A percentile compares a stretch with the other conserved stretches of the same genome.
phyloP scores from a whole-genome alignment of 768 basidiomycete species.

The Pleurotus tuber-regium region DNA sequence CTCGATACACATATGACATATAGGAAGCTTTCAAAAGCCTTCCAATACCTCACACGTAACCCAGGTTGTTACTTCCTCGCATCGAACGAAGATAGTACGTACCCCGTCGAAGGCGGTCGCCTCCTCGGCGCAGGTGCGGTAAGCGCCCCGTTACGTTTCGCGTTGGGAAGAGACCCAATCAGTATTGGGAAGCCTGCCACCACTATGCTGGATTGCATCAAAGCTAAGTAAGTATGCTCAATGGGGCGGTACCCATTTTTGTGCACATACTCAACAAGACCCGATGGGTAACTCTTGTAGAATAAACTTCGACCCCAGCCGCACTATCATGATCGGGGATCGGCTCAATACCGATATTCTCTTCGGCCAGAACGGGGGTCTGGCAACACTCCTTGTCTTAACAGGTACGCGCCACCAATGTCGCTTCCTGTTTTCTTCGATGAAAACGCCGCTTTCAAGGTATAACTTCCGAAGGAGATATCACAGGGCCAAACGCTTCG shows the following conservation, averaged over 20 bases:
- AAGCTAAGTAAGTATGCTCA: constrained; percentile 44
- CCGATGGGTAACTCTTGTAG: constrained; percentile 36
- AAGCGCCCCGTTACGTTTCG: constrained; percentile 76
- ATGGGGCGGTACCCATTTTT: no score
- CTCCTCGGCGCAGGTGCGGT: constrained; percentile 87
- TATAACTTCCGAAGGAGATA: constrained; percentile 71
- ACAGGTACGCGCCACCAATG: constrained; percentile 59
- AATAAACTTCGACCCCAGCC: constrained; percentile 79
- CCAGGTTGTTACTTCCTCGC: constrained; percentile 80
- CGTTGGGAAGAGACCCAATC: constrained; percentile 67
- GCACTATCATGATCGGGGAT: constrained; percentile 96
- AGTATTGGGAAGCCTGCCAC: constrained; percentile 89
- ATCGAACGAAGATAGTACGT: constrained; percentile 93
- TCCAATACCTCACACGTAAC: constrained; percentile 83
- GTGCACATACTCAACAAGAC: not conserved
- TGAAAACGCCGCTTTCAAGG: constrained; percentile 42
- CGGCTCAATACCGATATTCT: constrained; percentile 93
- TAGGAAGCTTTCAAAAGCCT: constrained; percentile 91
- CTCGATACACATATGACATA: constrained; percentile 88
- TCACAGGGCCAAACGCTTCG: constrained; percentile 69
- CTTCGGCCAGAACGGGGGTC: constrained; percentile 85
- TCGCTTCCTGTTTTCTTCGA: not conserved
- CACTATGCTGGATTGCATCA: constrained; percentile 93
- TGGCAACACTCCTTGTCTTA: constrained; percentile 86
- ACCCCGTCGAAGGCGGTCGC: constrained; percentile 66